A percentile compares a stretch with the other conserved stretches of the same genome.
Evolutionary conservation across 371 early-diverging fungal genomes (phyloP).

Genomic region (Funneliformis caledonium): DNA sequence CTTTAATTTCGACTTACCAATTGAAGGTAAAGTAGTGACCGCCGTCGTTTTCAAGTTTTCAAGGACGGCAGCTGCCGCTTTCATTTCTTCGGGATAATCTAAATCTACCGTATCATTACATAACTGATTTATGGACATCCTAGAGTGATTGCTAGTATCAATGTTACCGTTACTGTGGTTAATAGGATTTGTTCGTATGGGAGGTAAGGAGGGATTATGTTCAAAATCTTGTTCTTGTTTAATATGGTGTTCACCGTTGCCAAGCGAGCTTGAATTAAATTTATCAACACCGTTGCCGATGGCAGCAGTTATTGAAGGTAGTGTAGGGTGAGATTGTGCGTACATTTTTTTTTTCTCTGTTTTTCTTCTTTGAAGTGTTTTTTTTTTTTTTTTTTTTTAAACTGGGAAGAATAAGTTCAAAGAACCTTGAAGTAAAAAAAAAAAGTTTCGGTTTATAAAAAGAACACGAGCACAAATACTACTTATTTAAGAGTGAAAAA

Average conservation of each 20-base stretch:
- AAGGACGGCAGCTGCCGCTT: conserved; percentile 36
- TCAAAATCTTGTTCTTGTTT: conserved; percentile 16
- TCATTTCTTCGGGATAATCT: conserved; percentile 30
- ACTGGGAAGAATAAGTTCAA: neutral
- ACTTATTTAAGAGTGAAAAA: too few species aligned
- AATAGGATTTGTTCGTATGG: neutral
- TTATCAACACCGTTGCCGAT: neutral
- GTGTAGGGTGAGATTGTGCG: neutral
- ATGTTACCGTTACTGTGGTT: neutral
- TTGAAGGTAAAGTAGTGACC: neutral
- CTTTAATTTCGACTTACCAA: neutral
- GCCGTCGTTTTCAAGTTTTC: conserved; percentile 34
- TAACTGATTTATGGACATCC: conserved; percentile 41
- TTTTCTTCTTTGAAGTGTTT: neutral
- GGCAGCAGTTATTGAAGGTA: conserved; percentile 4
- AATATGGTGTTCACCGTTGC: neutral
- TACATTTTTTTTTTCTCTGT: conserved; percentile 6
- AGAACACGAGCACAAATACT: too few species aligned
- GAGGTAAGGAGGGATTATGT: neutral
- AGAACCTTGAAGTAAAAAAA: neutral
- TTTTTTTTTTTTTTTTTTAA: neutral
- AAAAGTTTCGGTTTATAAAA: neutral
- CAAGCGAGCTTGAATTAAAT: neutral
- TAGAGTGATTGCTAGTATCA: conserved; percentile 26
- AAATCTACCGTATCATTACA: conserved; percentile 11